Conservation (phyloP, 2,329 filamentous ascomycete species). For the Sporothrix variecibatus region DNA sequence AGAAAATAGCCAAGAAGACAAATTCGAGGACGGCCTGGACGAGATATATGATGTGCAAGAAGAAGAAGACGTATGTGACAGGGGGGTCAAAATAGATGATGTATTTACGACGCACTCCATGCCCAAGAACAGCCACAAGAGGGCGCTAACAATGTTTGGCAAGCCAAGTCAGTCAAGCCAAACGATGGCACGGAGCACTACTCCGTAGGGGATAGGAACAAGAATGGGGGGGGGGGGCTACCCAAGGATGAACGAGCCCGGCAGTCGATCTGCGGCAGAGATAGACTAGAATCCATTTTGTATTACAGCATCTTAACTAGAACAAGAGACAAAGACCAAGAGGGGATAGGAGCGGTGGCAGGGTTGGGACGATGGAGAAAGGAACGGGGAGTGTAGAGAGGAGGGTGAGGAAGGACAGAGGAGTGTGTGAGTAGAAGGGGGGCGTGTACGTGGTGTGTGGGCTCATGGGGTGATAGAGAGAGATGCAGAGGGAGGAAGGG, state of each 20-base stretch:
- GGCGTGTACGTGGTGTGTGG: background rate
- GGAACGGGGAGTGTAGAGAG: too few relatives aligned
- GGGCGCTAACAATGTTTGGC: slow-evolving; percentile 12
- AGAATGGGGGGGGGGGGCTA: background rate
- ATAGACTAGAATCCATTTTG: slow-evolving; percentile 8
- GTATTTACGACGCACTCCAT: background rate
- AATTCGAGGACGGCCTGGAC: background rate
- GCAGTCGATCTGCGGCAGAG: slow-evolving; percentile 11
- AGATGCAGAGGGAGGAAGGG: background rate
- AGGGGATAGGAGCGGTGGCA: background rate
- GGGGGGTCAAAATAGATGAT: background rate
- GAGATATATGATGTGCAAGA: slow-evolving; percentile 10
- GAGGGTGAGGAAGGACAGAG: background rate
- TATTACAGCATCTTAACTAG: slow-evolving; percentile 13
- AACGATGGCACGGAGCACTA: slow-evolving; percentile 1
- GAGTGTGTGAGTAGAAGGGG: background rate
- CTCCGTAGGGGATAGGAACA: background rate
- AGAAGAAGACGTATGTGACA: slow-evolving; percentile 12
- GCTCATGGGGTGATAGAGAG: background rate
- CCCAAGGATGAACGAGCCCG: slow-evolving; percentile 1
- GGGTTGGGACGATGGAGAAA: slow-evolving; percentile 5
- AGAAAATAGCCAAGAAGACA: background rate
- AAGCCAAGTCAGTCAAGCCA: slow-evolving; percentile 1
- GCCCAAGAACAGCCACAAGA: background rate
- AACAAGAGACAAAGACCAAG: background rate